Evolutionary conservation across 371 early-diverging fungal genomes (phyloP).

Genomic region (Rhizopus delemar): DNA sequence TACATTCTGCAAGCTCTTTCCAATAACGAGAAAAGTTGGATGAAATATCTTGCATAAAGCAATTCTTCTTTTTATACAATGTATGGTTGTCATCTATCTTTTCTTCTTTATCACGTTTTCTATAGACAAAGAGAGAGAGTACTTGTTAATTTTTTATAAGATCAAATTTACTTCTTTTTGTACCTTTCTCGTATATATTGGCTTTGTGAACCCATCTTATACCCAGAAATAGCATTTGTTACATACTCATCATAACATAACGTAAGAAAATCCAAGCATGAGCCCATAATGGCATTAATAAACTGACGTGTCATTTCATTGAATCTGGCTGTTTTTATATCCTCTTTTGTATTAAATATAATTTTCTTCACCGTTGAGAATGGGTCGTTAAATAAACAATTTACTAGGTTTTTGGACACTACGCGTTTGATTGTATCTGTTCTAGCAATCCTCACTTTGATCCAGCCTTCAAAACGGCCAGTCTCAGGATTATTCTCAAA

Average conservation of each 20-base stretch:
- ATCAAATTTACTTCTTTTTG: not conserved
- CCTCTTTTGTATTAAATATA: not conserved
- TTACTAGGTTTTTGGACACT: not conserved
- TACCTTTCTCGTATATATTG: not conserved
- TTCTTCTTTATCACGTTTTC: not conserved
- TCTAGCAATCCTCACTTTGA: conserved; percentile 24
- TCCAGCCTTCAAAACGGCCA: conserved; percentile 15
- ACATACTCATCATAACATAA: not conserved
- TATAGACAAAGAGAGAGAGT: not conserved
- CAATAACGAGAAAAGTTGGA: conserved; percentile 4
- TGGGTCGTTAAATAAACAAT: conserved; percentile 3
- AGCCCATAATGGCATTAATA: conserved; percentile 4
- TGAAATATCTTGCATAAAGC: not conserved
- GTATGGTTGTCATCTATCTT: not conserved
- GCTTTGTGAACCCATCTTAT: not conserved
- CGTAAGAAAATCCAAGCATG: conserved; percentile 4
- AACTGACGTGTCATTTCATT: conserved; percentile 16
- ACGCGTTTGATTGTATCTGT: not conserved
- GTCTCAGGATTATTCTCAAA: conserved; percentile 11
- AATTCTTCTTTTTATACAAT: not conserved
- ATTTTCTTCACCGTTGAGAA: not conserved
- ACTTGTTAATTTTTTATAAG: not conserved
- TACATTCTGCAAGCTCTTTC: conserved; percentile 13
- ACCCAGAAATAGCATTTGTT: not conserved
- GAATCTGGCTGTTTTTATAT: conserved; percentile 5